Percentiles rank a stretch among this genome's conserved stretches.
phyloP scores from a whole-genome alignment of 768 basidiomycete genomes.

The Pisolithus albus region DNA sequence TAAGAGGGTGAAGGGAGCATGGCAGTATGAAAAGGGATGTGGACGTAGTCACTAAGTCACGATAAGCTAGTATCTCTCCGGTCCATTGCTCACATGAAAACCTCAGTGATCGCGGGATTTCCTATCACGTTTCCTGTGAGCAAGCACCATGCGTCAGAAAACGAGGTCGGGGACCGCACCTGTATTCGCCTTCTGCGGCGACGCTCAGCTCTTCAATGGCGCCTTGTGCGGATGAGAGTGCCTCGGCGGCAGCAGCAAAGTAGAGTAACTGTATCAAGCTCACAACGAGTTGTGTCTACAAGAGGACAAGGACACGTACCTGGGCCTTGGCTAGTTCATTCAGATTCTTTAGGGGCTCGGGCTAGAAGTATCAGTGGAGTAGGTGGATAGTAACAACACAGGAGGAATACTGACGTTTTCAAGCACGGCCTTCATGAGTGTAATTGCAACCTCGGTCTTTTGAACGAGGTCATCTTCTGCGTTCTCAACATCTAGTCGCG shows the following conservation, averaged over 20 bases:
- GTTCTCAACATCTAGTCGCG: slow-evolving; percentile 86
- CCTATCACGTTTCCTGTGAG: slow-evolving; percentile 33
- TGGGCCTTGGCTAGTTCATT: slow-evolving; percentile 91
- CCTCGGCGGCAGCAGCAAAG: slow-evolving; percentile 72
- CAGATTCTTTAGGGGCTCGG: slow-evolving; percentile 92
- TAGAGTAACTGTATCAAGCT: slow-evolving; percentile 48
- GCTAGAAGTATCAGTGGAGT: slow-evolving; percentile 41
- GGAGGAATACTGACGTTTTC: slow-evolving; percentile 70
- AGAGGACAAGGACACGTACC: slow-evolving; percentile 28
- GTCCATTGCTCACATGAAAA: slow-evolving; percentile 19
- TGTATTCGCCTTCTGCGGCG: slow-evolving; percentile 92
- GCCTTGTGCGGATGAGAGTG: slow-evolving; percentile 74
- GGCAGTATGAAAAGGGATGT: background rate
- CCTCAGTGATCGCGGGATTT: slow-evolving; percentile 88
- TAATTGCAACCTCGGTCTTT: slow-evolving; percentile 96
- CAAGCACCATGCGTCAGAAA: background rate
- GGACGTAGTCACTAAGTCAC: background rate
- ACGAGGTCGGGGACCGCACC: slow-evolving; percentile 35
- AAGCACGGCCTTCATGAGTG: slow-evolving; percentile 95
- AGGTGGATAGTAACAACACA: background rate
- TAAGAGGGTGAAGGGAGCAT: background rate
- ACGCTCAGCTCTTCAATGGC: slow-evolving; percentile 92
- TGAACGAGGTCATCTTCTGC: slow-evolving; percentile 95
- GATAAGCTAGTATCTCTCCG: background rate
- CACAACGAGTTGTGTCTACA: background rate